Conservation (phyloP, 1,139 yeast genomes). For the Nadsonia commutata region DNA sequence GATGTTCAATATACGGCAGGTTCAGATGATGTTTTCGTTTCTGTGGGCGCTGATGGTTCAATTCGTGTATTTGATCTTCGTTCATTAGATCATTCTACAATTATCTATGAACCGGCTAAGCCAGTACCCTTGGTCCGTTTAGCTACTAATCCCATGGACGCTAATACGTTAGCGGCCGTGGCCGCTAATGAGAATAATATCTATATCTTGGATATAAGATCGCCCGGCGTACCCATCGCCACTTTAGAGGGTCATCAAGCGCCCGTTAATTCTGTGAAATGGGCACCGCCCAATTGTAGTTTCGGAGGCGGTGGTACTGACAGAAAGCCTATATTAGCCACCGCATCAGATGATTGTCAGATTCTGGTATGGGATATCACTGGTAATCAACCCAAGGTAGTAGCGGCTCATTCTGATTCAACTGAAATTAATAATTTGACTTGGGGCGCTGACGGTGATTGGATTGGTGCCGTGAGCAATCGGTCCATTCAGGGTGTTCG, state of each 20-base stretch:
- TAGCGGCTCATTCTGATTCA: slow-evolving; percentile 42
- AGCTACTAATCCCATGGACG: slow-evolving; percentile 64
- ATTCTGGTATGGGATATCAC: slow-evolving; percentile 69
- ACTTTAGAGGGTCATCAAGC: slow-evolving; percentile 54
- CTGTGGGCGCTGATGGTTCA: slow-evolving; percentile 93
- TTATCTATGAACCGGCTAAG: slow-evolving; percentile 60
- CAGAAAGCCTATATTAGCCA: slow-evolving; percentile 40
- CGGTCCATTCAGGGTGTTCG: slow-evolving; percentile 65
- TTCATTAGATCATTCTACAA: slow-evolving; percentile 84
- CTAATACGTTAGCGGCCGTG: slow-evolving; percentile 70
- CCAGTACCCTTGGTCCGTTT: slow-evolving; percentile 57
- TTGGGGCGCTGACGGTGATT: slow-evolving; percentile 62
- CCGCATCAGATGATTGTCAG: slow-evolving; percentile 88
- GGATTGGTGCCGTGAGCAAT: slow-evolving; percentile 75
- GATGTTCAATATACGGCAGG: slow-evolving; percentile 77
- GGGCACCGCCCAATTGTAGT: slow-evolving; percentile 54
- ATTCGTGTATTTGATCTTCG: slow-evolving; percentile 84
- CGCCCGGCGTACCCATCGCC: slow-evolving; percentile 71
- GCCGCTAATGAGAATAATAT: slow-evolving; percentile 58
- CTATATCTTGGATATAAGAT: slow-evolving; percentile 66
- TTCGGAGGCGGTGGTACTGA: slow-evolving; percentile 8
- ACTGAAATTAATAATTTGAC: slow-evolving; percentile 61
- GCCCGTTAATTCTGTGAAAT: slow-evolving; percentile 55
- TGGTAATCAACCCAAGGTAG: slow-evolving; percentile 23
- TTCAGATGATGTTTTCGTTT: slow-evolving; percentile 68